A percentile compares a stretch with the other conserved stretches of the same genome.
Conservation (phyloP, 805 yeast genomes). For the Yarrowia sp. region DNA sequence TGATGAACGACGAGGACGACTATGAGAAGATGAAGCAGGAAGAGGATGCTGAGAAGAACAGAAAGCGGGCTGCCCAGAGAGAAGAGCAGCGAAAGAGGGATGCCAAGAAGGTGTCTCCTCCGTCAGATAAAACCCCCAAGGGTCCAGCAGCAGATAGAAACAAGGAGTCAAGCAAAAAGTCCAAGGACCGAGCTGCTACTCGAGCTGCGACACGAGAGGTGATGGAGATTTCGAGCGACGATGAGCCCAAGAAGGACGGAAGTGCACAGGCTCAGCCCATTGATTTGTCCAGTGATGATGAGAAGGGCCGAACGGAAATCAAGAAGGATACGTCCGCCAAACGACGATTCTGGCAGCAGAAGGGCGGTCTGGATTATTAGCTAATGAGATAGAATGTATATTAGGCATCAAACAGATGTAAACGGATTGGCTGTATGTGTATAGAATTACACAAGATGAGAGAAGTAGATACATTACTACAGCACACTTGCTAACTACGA, state of each 20-base stretch:
- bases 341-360: conserved; percentile 17
- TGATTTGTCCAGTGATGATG: conserved; percentile 7
- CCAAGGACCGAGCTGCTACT: conserved; percentile 36
- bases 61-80: neutral
- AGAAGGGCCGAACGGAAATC: neutral
- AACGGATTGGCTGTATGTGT: no score
- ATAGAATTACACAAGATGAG: no score
- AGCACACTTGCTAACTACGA: no score
- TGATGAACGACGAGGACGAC: conserved; percentile 16
- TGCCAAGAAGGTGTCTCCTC: neutral
- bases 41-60: neutral
- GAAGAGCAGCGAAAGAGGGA: neutral
- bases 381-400: conserved; percentile 1
- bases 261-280: neutral
- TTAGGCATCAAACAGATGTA: neutral
- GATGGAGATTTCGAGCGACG: conserved; percentile 23
- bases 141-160: conserved; percentile 11
- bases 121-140: neutral
- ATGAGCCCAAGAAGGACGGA: neutral
- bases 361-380: conserved; percentile 19
- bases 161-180: neutral
- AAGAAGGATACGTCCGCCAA: conserved; percentile 6
- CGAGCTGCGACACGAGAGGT: conserved; percentile 3
- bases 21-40: neutral
- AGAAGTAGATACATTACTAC: no score